Evolutionary conservation across 306 rosid genomes (phyloP), one percentile per base, ranked within the genome.

Genomic region (Gastrolobium villosum): DNA sequence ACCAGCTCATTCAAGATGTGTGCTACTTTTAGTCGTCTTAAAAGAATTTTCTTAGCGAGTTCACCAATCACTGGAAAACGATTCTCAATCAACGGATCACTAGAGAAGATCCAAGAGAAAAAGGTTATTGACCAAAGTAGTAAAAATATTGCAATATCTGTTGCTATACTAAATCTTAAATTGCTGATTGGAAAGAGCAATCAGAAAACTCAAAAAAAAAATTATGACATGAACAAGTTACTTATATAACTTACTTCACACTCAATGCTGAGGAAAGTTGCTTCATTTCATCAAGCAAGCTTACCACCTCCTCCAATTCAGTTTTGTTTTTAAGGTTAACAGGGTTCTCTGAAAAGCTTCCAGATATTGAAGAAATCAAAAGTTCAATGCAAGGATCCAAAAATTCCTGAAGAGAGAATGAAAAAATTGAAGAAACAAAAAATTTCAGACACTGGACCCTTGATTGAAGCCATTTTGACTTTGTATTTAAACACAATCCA

Each of bases 251-350:
- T 20, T 20, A 20, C 26, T 20, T 20, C 26, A 20, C 26, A 20
- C 26, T 20, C 26, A 20, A 20, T 20, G 26, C 26, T 14, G 56
- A 61, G 20, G 69, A 52, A 73, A 81, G 74, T 69, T 50, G 70
- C 53, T 40, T 72, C 64, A 49, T 10, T 72, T 50, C 78, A 67
- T 60, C 70, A 44, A 37, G 48, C 77, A 81, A 8, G 20, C 20
- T 26, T 7, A 10, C 2, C 10, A 43, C 3, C 44, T 65, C 70
- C 5, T 3, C 31, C 20, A 3, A 9, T 28, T 3, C 2, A 41
- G 1, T 53, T 13, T 52, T 37, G 26, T 53, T n/a, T 3, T 26
- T 7, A 5, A 20, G 26, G 26, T 20, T 20, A 20, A 20, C 26
- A 20, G 26, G 26, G 26, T 20, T 20, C 26, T 20, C 10, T 8